Evolutionary conservation across 1,139 yeast species (phyloP).

Genomic region (Geotrichum citri-aurantii): DNA sequence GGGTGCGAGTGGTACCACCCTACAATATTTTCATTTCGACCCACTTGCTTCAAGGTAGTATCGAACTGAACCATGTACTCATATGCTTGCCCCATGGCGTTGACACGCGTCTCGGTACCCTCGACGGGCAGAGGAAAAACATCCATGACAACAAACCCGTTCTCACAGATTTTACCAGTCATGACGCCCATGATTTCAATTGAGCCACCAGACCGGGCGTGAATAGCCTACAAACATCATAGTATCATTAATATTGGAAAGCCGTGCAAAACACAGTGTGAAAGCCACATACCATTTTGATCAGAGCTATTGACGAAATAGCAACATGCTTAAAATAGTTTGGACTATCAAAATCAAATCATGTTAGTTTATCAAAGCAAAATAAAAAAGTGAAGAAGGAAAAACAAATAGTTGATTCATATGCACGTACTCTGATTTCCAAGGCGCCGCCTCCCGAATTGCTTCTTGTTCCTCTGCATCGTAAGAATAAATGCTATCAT

Average conservation of each 20-base stretch:
- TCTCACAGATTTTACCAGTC: conserved; percentile 62
- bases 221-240: conserved; percentile 41
- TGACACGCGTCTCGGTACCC: conserved; percentile 93
- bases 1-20: conserved; percentile 96
- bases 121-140: conserved; percentile 86
- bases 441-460: conserved; percentile 37
- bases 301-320: conserved; percentile 68
- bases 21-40: conserved; percentile 58
- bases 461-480: conserved; percentile 32
- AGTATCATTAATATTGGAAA: not conserved
- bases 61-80: conserved; percentile 89
- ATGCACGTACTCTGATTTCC: conserved; percentile 41
- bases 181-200: conserved; percentile 95
- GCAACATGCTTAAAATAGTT: conserved; percentile 61
- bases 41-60: conserved; percentile 51
- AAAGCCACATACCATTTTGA: conserved; percentile 51
- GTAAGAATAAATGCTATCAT: conserved; percentile 30
- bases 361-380: conserved; percentile 22
- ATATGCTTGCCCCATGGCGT: conserved; percentile 89
- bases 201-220: conserved; percentile 81
- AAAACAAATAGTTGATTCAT: too few species aligned
- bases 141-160: conserved; percentile 68
- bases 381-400: too few species aligned
- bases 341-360: conserved; percentile 30
- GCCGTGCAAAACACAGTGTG: not conserved